These are phyloP conservation scores for Neurospora tetrasperma DNA, from an alignment of 495 filamentous ascomycete species.

Conservation along the genomic window DNA sequence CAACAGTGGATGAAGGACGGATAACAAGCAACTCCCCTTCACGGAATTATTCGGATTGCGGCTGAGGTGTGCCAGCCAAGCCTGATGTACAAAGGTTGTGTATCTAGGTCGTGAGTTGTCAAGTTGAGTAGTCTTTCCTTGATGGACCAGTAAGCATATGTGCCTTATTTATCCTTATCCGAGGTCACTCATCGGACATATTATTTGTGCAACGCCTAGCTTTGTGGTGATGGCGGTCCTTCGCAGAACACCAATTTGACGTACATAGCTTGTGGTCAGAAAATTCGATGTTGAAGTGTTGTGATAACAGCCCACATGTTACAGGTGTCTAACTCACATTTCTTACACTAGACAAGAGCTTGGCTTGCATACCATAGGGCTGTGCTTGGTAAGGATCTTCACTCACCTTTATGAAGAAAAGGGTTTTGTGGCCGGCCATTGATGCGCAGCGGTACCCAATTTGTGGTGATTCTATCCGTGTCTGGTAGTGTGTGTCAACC, in stretches of 20 bases:
- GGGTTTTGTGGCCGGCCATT: neutral
- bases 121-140: neutral
- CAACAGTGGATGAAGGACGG: neutral
- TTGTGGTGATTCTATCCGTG: neutral
- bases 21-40: neutral
- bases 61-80: neutral
- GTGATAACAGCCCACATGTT: neutral
- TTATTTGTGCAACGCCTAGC: neutral
- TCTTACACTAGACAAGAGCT: neutral
- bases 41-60: neutral
- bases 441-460: neutral
- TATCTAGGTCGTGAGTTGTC: neutral
- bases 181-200: neutral
- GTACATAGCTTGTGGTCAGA: neutral
- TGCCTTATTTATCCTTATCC: neutral
- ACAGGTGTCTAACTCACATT: neutral
- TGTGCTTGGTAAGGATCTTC: slow-evolving; percentile 12
- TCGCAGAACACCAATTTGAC: neutral
- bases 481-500: neutral
- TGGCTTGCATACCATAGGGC: slow-evolving; percentile 7
- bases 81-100: neutral
- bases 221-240: neutral
- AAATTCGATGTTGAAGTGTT: neutral
- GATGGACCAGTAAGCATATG: neutral
- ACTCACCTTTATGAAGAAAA: neutral